Evolutionary conservation across 106 monocot genomes (phyloP).

Genomic region (Dactylorhiza incarnata): DNA sequence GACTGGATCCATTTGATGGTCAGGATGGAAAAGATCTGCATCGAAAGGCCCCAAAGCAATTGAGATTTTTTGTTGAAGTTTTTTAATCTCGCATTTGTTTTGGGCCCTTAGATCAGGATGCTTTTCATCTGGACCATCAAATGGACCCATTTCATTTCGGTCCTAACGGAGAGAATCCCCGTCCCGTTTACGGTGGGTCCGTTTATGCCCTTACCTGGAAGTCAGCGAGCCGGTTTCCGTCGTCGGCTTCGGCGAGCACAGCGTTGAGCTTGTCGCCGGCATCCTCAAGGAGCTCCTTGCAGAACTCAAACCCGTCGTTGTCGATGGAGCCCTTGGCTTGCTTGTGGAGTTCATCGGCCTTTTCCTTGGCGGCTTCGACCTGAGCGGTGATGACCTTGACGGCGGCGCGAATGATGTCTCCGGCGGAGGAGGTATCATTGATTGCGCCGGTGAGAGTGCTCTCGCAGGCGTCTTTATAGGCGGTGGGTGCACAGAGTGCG

Average conservation of each 20-base stretch:
- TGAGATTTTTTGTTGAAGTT: too few species aligned
- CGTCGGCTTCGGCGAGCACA: conserved; percentile 6
- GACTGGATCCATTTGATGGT: too few species aligned
- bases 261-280: background rate
- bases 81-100: too few species aligned
- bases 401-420: conserved; percentile 6
- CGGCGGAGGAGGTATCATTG: background rate
- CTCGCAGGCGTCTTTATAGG: conserved; percentile 7
- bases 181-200: background rate
- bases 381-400: background rate
- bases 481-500: conserved; percentile 2
- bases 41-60: too few species aligned
- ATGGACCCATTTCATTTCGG: too few species aligned
- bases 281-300: conserved; percentile 18
- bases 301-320: conserved; percentile 7
- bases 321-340: background rate
- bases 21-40: too few species aligned
- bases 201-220: conserved; percentile 4
- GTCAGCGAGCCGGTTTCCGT: conserved; percentile 21
- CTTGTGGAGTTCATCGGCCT: conserved; percentile 18
- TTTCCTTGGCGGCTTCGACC: background rate
- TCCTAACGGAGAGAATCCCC: too few species aligned
- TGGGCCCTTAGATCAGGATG: too few species aligned
- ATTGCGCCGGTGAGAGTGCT: background rate
- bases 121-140: too few species aligned